Evolutionary conservation across 139 green algal species (phyloP).

Genomic region (Diplosphaera chodatii): DNA sequence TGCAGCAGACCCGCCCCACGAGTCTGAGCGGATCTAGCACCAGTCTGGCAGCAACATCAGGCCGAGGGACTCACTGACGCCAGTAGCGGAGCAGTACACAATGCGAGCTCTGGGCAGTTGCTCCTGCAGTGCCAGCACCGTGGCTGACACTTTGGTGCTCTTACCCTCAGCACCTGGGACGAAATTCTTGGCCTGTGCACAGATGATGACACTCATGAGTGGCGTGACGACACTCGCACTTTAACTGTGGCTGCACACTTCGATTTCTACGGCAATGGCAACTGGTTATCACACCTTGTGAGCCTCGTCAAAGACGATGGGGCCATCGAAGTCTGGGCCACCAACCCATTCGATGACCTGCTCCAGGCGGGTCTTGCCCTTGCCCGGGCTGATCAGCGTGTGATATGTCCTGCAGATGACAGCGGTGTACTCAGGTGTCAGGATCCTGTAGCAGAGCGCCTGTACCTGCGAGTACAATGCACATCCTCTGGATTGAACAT

Average conservation of each 20-base stretch:
- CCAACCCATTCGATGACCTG: constrained; percentile 73
- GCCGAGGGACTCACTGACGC: constrained; percentile 3
- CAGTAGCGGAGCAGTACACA: constrained; percentile 78
- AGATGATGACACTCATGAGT: too few relatives aligned
- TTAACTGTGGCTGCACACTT: too few relatives aligned
- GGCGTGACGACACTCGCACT: too few relatives aligned
- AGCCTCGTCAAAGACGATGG: constrained; percentile 75
- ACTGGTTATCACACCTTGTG: too few relatives aligned
- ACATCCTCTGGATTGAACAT: too few relatives aligned
- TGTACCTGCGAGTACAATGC: too few relatives aligned
- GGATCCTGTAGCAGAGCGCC: too few relatives aligned
- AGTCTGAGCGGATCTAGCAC: too few relatives aligned
- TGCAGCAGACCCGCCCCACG: too few relatives aligned
- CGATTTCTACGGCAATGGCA: too few relatives aligned
- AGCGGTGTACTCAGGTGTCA: too few relatives aligned
- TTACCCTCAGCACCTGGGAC: constrained; percentile 55
- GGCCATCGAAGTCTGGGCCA: constrained; percentile 53
- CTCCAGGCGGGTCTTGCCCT: constrained; percentile 39
- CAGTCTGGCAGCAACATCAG: too few relatives aligned
- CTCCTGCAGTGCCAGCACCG: constrained; percentile 67
- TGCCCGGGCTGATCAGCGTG: constrained; percentile 45
- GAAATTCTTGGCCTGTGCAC: constrained; percentile 84
- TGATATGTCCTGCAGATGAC: constrained; percentile 66
- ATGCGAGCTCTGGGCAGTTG: constrained; percentile 61
- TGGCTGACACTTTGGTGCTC: constrained; percentile 59